Percentiles rank a stretch among this genome's conserved stretches.
These are phyloP conservation scores for Lepiota brunneoincarnata DNA, from an alignment of 768 basidiomycete species.

Conservation along the genomic window DNA sequence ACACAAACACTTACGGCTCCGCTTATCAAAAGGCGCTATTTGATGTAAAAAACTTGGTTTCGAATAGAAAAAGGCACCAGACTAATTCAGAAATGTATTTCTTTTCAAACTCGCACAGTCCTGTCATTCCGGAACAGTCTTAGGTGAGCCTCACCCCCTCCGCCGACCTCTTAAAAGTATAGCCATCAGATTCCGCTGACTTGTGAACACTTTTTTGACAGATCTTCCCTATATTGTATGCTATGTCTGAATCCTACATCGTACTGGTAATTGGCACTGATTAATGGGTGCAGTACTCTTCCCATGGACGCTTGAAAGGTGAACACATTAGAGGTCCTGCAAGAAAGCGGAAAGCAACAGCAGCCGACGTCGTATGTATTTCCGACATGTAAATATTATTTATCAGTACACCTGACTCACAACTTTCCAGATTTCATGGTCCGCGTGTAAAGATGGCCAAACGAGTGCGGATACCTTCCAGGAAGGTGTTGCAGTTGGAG, in stretches of 20 bases:
- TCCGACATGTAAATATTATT: background rate
- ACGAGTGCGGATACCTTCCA: constrained; percentile 71
- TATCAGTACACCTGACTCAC: background rate
- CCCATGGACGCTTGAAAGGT: constrained; percentile 52
- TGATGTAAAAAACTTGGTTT: constrained; percentile 34
- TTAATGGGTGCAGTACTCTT: constrained; percentile 44
- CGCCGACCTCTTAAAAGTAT: background rate
- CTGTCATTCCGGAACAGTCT: constrained; percentile 53
- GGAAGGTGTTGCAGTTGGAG: constrained; percentile 65
- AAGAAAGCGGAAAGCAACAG: constrained; percentile 44
- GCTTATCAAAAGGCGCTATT: constrained; percentile 40
- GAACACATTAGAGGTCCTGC: constrained; percentile 32
- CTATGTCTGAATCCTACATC: background rate
- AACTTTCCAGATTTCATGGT: constrained; percentile 57
- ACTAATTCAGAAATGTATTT: background rate
- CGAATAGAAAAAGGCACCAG: background rate
- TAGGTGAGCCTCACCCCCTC: constrained; percentile 32
- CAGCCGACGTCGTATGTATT: constrained; percentile 66
- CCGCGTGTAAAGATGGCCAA: constrained; percentile 68
- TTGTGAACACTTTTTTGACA: constrained; percentile 14
- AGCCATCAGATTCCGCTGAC: background rate
- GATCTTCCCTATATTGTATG: constrained; percentile 52
- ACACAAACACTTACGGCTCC: background rate
- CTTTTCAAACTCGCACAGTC: constrained; percentile 26
- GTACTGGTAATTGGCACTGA: background rate